Evolutionary conservation across 768 basidiomycete genomes (phyloP), one percentile per base, ranked within the genome.

Genomic region (Boletus tomentosulus): DNA sequence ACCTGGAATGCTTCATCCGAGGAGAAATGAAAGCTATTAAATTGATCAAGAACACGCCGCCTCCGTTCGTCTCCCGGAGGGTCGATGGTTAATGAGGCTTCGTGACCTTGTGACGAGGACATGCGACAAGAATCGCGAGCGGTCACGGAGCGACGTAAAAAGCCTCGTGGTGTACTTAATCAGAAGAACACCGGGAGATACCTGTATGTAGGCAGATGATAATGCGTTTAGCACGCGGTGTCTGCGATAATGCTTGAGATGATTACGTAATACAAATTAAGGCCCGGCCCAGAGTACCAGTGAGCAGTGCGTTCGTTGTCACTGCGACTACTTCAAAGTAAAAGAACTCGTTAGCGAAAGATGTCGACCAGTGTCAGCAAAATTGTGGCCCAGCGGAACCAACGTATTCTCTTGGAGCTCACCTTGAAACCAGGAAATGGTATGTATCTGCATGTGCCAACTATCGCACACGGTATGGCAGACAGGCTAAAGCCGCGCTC

Each of bases 371-470:
- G 62, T 9, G 65, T 77, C 37, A 81, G 77, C 71, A 89, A 82
- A 67, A 78, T 87, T 8, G 71, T 81, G 16, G 72, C 76, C 6
- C 86, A 90, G 57, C 74, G 86, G 51, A 87, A 82, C 60, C 84
- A 85, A 55, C 80, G 82, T 19, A 69, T 73, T 13, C 74, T 97
- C 11, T 68, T 87, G 22, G 90, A 92, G 56, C 77, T 94, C 31
- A 80, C 79, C 8, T 67, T 74, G 33, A 75, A 81, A 56, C 88
- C 92, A 35, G 93, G 93, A 53, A 97, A 97, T 66, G 87, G 92
- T 85, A 66, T 79, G 62, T 41, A 11, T n/a, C 43, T 31, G n/a
- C 30, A 22, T 42, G 22, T 25, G 41, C 41, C 12, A 42, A 13
- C 12, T 13, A n/a, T 13, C 7, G 19, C 19, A 33, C 9, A 33